Evolutionary conservation across 2,329 filamentous ascomycete species (phyloP).

Genomic region (Cadophora sp.): DNA sequence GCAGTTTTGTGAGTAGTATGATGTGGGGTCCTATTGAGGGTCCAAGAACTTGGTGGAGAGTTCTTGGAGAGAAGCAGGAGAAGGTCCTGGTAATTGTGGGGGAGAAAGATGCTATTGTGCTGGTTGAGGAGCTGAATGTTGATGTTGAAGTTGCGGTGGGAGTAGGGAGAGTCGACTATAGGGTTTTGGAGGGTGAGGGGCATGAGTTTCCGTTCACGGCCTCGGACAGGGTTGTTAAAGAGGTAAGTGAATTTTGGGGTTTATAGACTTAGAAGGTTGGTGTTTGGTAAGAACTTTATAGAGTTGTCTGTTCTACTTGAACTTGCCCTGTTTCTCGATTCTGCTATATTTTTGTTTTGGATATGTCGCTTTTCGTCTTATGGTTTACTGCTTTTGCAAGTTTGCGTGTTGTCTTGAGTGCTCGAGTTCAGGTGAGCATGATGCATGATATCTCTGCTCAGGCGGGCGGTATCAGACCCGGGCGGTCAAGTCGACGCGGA

Average conservation of each 20-base stretch:
- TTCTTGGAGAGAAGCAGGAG: constrained; percentile 54
- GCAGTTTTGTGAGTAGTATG: constrained; percentile 65
- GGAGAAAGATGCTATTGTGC: constrained; percentile 58
- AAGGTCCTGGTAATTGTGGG: constrained; percentile 56
- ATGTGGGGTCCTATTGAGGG: constrained; percentile 59
- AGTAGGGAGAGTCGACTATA: constrained; percentile 55
- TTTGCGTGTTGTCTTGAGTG: too few relatives aligned
- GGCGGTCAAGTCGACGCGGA: too few relatives aligned
- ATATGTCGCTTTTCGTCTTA: not conserved
- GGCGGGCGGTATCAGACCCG: too few relatives aligned
- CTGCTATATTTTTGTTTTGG: not conserved
- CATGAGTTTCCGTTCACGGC: constrained; percentile 71
- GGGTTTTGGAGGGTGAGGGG: constrained; percentile 55
- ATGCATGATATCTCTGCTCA: too few relatives aligned
- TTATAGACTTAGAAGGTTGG: constrained; percentile 19
- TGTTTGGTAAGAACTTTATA: not conserved
- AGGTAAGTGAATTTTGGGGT: constrained; percentile 51
- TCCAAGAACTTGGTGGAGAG: constrained; percentile 58
- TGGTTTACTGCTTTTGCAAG: not conserved
- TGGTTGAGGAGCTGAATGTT: constrained; percentile 49
- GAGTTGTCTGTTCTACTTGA: too few relatives aligned
- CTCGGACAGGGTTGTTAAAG: constrained; percentile 50
- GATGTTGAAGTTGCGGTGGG: constrained; percentile 35
- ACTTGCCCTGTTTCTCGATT: not conserved
- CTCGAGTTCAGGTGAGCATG: too few relatives aligned